A percentile compares a stretch with the other conserved stretches of the same genome.
These are phyloP conservation scores for Solanum chacoense DNA, from an alignment of 305 asterid species.

Conservation along the genomic window DNA sequence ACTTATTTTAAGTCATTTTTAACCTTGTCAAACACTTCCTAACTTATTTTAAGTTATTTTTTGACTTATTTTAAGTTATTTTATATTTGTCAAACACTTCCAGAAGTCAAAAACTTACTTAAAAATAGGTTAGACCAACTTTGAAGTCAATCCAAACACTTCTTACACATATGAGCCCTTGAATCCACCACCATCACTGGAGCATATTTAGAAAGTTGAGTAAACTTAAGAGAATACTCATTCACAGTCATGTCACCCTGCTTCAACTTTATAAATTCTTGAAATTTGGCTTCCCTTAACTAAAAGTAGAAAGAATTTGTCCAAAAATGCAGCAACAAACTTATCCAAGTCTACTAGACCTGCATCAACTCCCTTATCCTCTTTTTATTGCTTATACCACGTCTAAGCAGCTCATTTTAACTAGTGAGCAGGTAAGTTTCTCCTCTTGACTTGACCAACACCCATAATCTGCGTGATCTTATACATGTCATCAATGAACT, in stretches of 20 bases:
- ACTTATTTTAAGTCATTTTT: too few relatives aligned
- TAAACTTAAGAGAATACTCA: neutral
- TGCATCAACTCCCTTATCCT: neutral
- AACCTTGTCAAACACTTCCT: too few relatives aligned
- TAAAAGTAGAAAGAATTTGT: neutral
- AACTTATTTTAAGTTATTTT: too few relatives aligned
- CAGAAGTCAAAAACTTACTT: too few relatives aligned
- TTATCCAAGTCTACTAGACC: neutral
- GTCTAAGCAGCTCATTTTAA: neutral
- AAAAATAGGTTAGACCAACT: too few relatives aligned
- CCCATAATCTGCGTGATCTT: neutral
- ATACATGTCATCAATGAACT: neutral
- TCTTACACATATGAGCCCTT: neutral
- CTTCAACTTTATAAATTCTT: neutral
- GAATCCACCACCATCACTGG: neutral
- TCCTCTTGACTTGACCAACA: neutral
- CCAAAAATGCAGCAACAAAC: neutral
- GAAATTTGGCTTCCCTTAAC: neutral
- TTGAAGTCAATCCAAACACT: too few relatives aligned
- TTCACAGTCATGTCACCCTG: neutral
- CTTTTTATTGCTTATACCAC: neutral
- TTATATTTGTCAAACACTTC: too few relatives aligned
- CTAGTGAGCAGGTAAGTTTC: accelerated
- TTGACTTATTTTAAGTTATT: too few relatives aligned
- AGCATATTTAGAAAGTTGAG: neutral